Percentiles rank a stretch among this genome's conserved stretches.
These are phyloP conservation scores for Phytopythium mirpurense DNA, from an alignment of 352 stramenopile genomes.

Conservation along the genomic window DNA sequence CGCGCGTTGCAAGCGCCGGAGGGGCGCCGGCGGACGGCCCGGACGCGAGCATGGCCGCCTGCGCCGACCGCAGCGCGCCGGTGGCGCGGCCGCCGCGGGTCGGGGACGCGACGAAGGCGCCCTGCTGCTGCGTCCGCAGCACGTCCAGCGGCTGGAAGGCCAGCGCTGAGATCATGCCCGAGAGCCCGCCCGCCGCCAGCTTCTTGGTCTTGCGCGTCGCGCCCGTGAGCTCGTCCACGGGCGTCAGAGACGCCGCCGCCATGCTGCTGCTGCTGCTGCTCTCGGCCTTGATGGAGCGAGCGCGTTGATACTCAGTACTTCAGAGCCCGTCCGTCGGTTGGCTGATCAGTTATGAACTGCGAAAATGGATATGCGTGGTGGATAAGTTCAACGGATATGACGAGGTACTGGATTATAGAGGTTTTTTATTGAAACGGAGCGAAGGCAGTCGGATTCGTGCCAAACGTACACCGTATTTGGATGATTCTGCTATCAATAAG, in stretches of 20 bases:
- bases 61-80: slow-evolving; percentile 2
- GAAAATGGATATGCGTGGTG: too few relatives aligned
- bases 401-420: too few relatives aligned
- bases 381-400: too few relatives aligned
- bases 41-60: slow-evolving; percentile 7
- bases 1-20: slow-evolving; percentile 15
- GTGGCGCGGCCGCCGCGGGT: not conserved
- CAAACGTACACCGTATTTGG: too few relatives aligned
- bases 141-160: slow-evolving; percentile 85
- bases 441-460: too few relatives aligned
- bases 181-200: slow-evolving; percentile 59
- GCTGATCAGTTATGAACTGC: too few relatives aligned
- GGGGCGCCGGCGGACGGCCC: slow-evolving; percentile 1
- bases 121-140: slow-evolving; percentile 80
- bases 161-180: slow-evolving; percentile 74
- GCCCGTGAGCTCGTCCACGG: slow-evolving; percentile 23
- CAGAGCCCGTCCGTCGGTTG: too few relatives aligned
- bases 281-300: too few relatives aligned
- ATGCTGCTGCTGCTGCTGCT: too few relatives aligned
- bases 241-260: slow-evolving; percentile 16
- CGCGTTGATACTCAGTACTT: too few relatives aligned
- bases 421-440: too few relatives aligned
- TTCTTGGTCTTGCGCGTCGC: slow-evolving; percentile 62
- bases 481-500: too few relatives aligned
- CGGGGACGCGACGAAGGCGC: slow-evolving; percentile 42